Evolutionary conservation across 768 basidiomycete species (phyloP), one percentile per base, ranked within the genome.

Genomic region (Xerocomellus chrysenteron): DNA sequence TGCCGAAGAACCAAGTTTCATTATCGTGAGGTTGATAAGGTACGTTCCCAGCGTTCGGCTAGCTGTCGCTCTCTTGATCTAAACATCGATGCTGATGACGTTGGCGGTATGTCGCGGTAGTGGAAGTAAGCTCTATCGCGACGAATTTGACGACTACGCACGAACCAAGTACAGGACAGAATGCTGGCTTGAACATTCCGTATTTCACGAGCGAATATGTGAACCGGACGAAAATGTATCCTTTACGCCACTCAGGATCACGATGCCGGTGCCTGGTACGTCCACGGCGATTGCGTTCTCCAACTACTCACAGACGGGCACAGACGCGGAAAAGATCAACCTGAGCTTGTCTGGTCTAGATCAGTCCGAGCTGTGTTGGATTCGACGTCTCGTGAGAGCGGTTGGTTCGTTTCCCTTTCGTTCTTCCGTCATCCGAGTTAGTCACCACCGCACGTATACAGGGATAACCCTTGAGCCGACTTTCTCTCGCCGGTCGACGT

Each of bases 111-210:
- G 5, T n/a, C n/a, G 3, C n/a, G 30, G 10, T 55, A 92, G 90
- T 63, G 90, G 88, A 28, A 89, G 86, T 61, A 83, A 83, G 58
- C 59, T 89, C n/a, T 90, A 79, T 60, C 73, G 71, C 3, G 78
- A 80, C 33, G 88, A 90, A 65, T 65, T 70, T 6, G 83, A 85
- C 51, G 70, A 74, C 8, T 12, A 36, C 1, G 63, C 77, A 59
- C 78, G 81, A 45, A 52, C 61, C 4, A 86, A 84, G 61, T 92
- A 85, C 64, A 82, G 94, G 43, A 96, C 94, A 0, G 94, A 97
- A 70, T 95, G 92, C 67, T 98, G 94, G 94, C 77, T 98, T 2
- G 94, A 98, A 69, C 82, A 82, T 43, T 96, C 91, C 63, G 80
- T 93, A 14, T 87, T 82, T 52, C 84, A 87, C 55, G 87, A 90